These are phyloP conservation scores for Leccinum imitatum DNA, from an alignment of 768 basidiomycete species.

Conservation along the genomic window DNA sequence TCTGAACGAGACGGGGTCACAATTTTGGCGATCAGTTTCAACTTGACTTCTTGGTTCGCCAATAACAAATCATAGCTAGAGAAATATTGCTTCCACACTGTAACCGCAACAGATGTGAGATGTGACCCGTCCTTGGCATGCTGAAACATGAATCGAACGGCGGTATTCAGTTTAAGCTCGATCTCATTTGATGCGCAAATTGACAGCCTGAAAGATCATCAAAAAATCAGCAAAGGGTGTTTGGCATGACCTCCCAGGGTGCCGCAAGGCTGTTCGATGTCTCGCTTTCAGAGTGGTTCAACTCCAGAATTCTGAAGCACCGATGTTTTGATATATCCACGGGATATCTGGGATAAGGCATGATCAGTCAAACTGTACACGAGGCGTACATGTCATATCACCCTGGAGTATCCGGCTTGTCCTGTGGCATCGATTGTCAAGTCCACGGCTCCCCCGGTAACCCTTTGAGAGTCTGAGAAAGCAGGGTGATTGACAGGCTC, in stretches of 20 bases:
- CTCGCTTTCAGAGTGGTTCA: not conserved
- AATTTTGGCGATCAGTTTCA: constrained; percentile 10
- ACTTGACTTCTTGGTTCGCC: not conserved
- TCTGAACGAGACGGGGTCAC: not conserved
- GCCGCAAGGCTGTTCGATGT: not conserved
- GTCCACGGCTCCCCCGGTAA: no score
- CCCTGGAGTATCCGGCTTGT: not conserved
- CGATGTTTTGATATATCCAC: not conserved
- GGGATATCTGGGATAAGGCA: not conserved
- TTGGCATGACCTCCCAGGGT: not conserved
- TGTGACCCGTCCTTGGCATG: no score
- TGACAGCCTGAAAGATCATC: not conserved
- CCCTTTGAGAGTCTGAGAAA: no score
- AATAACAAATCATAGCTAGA: not conserved
- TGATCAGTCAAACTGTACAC: not conserved
- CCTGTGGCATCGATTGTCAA: not conserved
- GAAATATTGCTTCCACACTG: constrained; percentile 3
- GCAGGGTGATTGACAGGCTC: no score
- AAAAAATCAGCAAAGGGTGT: not conserved
- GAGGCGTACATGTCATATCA: not conserved
- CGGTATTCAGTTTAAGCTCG: not conserved
- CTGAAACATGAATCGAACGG: not conserved
- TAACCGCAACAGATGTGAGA: not conserved
- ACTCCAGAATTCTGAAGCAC: not conserved
- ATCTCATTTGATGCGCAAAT: not conserved